Conservation (phyloP, 73 alveolate genomes). For the Paramecium sonneborni region DNA sequence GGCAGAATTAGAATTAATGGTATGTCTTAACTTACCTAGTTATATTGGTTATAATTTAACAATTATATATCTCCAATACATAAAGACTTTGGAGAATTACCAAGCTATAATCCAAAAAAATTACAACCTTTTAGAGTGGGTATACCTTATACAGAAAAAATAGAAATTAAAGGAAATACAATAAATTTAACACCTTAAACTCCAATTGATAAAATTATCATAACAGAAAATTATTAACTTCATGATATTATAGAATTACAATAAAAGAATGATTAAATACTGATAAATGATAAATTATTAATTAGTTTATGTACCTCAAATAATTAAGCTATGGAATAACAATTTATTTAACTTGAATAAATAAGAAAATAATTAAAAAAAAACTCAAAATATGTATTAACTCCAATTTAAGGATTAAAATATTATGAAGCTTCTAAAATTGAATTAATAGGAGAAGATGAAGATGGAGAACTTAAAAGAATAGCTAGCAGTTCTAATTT, state of each 20-base stretch:
- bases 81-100: neutral
- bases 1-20: constrained; percentile 28
- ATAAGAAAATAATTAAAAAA: neutral
- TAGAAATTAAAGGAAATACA: neutral
- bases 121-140: neutral
- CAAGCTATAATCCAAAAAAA: neutral
- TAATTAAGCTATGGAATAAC: neutral
- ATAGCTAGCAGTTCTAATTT: neutral
- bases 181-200: neutral
- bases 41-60: constrained; percentile 42
- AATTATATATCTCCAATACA: neutral
- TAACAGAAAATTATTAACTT: neutral
- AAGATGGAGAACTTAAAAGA: constrained; percentile 9
- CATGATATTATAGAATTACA: neutral
- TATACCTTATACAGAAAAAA: neutral
- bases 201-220: neutral
- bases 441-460: constrained; percentile 40
- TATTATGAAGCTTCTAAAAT: constrained; percentile 32
- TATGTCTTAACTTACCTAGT: constrained; percentile 19
- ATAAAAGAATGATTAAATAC: neutral
- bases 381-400: neutral
- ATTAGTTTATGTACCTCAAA: neutral
- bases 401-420: neutral
- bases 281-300: neutral
- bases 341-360: neutral